Conservation (phyloP, 139 green algal genomes). For the Bryopsis sp. region DNA sequence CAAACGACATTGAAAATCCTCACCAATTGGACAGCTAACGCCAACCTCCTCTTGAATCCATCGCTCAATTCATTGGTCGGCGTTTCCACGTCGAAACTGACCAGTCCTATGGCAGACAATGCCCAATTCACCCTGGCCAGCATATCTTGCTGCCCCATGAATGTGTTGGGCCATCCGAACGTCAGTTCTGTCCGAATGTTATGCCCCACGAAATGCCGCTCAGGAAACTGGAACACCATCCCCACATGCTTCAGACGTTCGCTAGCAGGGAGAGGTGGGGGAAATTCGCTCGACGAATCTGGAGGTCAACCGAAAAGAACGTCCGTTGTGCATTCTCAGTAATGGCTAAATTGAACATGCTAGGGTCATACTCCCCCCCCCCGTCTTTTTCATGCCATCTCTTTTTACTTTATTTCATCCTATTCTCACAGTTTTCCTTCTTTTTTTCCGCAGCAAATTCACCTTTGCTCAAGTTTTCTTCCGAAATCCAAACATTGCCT, state of each 20-base stretch:
- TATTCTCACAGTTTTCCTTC: too few species aligned
- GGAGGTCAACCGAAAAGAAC: too few species aligned
- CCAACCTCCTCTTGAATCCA: slow-evolving; percentile 82
- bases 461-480: too few species aligned
- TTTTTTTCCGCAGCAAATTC: too few species aligned
- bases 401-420: too few species aligned
- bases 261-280: not conserved
- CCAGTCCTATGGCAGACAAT: slow-evolving; percentile 59
- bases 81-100: slow-evolving; percentile 46
- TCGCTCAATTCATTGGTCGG: slow-evolving; percentile 58
- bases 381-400: too few species aligned
- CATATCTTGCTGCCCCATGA: not conserved
- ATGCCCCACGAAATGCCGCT: slow-evolving; percentile 83
- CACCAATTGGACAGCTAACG: slow-evolving; percentile 81
- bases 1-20: too few species aligned
- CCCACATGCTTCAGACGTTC: slow-evolving; percentile 42
- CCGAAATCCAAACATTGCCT: slow-evolving; percentile 33
- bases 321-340: not conserved
- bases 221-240: slow-evolving; percentile 93
- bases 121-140: slow-evolving; percentile 24
- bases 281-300: too few species aligned
- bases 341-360: not conserved
- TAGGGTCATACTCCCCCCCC: too few species aligned
- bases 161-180: slow-evolving; percentile 2
- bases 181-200: slow-evolving; percentile 16